A percentile compares a stretch with the other conserved stretches of the same genome.
Evolutionary conservation across 768 basidiomycete genomes (phyloP).

Genomic region (Auriscalpium vulgare): DNA sequence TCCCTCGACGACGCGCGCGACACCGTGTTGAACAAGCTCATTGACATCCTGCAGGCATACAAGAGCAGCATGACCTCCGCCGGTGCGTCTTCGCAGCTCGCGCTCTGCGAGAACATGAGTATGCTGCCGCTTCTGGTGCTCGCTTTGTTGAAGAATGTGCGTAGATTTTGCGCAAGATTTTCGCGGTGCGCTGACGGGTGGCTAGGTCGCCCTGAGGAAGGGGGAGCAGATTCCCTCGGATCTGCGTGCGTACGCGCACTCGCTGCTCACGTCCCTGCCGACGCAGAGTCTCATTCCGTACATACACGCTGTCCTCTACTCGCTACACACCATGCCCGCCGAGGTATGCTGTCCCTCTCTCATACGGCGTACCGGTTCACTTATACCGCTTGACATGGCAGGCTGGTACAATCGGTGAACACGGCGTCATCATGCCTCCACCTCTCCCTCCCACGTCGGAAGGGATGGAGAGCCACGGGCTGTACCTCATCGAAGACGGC

Average conservation of each 20-base stretch:
- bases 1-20: constrained; percentile 89
- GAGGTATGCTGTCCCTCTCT: constrained; percentile 44
- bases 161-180: constrained; percentile 16
- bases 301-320: constrained; percentile 92
- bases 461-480: constrained; percentile 86
- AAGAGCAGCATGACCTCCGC: constrained; percentile 95
- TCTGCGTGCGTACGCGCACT: constrained; percentile 91
- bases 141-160: constrained; percentile 88
- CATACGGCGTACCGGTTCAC: neutral
- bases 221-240: constrained; percentile 97
- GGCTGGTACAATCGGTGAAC: constrained; percentile 87
- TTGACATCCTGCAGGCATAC: constrained; percentile 80
- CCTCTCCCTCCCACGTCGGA: constrained; percentile 89
- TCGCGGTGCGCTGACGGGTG: neutral
- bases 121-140: constrained; percentile 88
- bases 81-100: constrained; percentile 89
- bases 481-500: constrained; percentile 95
- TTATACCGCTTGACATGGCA: constrained; percentile 24
- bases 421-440: constrained; percentile 82
- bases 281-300: constrained; percentile 89
- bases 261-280: constrained; percentile 82
- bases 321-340: constrained; percentile 91
- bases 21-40: constrained; percentile 72
- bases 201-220: constrained; percentile 89
- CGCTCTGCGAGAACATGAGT: constrained; percentile 89